Conservation (phyloP, 2,329 filamentous ascomycete genomes). For the Fusarium ambrosium region DNA sequence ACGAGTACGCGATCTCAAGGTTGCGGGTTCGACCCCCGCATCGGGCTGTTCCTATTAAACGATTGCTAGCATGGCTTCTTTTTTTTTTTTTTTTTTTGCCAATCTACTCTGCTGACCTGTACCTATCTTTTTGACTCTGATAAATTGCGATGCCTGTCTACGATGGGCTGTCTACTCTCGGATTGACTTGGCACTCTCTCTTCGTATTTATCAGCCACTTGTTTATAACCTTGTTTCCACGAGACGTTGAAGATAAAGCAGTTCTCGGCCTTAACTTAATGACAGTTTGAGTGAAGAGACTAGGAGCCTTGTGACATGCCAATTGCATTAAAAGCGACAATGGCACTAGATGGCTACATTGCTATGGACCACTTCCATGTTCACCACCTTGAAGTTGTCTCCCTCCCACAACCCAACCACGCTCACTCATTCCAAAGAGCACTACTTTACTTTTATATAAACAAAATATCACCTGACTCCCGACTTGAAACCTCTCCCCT, state of each 20-base stretch:
- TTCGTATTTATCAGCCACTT: too few relatives aligned
- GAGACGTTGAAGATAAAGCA: too few relatives aligned
- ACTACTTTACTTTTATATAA: neutral
- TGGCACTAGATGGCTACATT: neutral
- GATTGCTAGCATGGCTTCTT: neutral
- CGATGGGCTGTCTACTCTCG: too few relatives aligned
- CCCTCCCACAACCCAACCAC: neutral
- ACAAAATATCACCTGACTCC: neutral
- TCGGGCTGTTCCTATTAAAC: constrained; percentile 46
- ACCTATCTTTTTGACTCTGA: neutral
- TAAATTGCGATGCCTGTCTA: too few relatives aligned
- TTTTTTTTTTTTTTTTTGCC: neutral
- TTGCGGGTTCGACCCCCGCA: constrained; percentile 66
- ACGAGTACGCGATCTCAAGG: constrained; percentile 60
- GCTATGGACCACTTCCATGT: neutral
- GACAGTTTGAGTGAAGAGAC: too few relatives aligned
- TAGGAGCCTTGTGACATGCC: too few relatives aligned
- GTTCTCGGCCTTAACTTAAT: too few relatives aligned
- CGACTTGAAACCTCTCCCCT: neutral
- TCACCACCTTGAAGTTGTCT: neutral
- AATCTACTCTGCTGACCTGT: neutral
- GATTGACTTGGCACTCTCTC: too few relatives aligned
- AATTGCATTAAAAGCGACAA: neutral
- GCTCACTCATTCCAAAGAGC: neutral
- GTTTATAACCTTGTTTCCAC: too few relatives aligned